Evolutionary conservation across 2,329 filamentous ascomycete species (phyloP).

Genomic region (Nemania serpens): DNA sequence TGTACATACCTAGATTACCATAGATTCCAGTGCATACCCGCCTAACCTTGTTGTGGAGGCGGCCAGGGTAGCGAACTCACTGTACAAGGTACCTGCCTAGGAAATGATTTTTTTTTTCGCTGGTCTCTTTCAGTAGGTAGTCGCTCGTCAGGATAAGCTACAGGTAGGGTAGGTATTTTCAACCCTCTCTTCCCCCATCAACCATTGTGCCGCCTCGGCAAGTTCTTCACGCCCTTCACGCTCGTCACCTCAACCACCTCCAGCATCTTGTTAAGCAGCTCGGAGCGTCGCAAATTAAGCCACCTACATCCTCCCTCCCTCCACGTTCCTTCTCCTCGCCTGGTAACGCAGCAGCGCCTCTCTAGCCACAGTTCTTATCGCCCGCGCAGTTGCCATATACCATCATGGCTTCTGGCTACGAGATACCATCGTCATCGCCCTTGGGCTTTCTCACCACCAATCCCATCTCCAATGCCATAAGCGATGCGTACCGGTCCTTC

Average conservation of each 20-base stretch:
- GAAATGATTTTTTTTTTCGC: conserved; percentile 32
- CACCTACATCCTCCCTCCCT: not conserved
- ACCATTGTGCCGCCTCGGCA: not conserved
- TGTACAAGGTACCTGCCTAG: conserved; percentile 21
- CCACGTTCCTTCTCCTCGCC: conserved; percentile 11
- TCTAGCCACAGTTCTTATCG: conserved; percentile 29
- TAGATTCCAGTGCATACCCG: no score
- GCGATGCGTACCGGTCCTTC: conserved; percentile 81
- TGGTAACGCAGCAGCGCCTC: conserved; percentile 28
- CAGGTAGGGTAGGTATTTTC: not conserved
- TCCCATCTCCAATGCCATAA: conserved; percentile 68
- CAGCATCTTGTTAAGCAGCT: not conserved
- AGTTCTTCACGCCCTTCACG: no score
- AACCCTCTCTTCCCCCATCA: not conserved
- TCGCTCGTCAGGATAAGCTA: conserved; percentile 14
- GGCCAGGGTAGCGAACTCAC: conserved; percentile 19
- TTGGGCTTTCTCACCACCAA: conserved; percentile 75
- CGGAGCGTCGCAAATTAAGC: not conserved
- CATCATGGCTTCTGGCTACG: conserved; percentile 56
- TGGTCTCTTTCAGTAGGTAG: conserved; percentile 5
- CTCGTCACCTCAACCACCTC: no score
- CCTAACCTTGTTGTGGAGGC: not conserved
- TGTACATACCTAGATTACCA: no score
- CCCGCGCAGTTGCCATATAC: conserved; percentile 24
- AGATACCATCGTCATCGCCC: conserved; percentile 49